phyloP scores from a whole-genome alignment of 257 asterid species.

The Solanum paucissectum region DNA sequence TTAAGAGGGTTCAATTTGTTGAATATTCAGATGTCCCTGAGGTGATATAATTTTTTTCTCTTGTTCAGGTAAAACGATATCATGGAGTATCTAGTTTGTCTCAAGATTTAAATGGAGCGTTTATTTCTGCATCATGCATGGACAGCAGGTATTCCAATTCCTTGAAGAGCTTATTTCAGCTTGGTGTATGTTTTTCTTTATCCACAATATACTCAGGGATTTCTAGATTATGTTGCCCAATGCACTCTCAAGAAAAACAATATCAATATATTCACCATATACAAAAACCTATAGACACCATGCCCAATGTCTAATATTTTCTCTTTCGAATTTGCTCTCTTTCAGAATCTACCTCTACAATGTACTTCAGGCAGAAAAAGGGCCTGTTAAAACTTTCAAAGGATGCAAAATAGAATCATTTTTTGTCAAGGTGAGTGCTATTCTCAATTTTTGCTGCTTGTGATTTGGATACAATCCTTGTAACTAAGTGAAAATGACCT shows the following conservation, averaged over 20 bases:
- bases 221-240: neutral
- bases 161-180: neutral
- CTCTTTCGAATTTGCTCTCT: neutral
- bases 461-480: neutral
- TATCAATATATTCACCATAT: neutral
- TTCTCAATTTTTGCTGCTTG: neutral
- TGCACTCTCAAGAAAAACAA: neutral
- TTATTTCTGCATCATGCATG: conserved; percentile 85
- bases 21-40: neutral
- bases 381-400: conserved; percentile 54
- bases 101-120: conserved; percentile 80
- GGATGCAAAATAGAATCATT: conserved; percentile 72
- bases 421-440: conserved; percentile 70
- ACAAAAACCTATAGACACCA: neutral
- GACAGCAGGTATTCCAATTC: conserved; percentile 58
- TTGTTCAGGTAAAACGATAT: conserved; percentile 40
- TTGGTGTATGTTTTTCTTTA: neutral
- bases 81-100: conserved; percentile 90
- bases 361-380: conserved; percentile 74
- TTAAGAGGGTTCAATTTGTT: neutral
- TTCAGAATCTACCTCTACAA: conserved; percentile 78
- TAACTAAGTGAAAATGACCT: neutral
- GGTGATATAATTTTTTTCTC: neutral
- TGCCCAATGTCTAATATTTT: neutral
- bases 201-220: neutral